Evolutionary conservation across 2,329 filamentous ascomycete species (phyloP).

Genomic region (Westerdykella ornata): DNA sequence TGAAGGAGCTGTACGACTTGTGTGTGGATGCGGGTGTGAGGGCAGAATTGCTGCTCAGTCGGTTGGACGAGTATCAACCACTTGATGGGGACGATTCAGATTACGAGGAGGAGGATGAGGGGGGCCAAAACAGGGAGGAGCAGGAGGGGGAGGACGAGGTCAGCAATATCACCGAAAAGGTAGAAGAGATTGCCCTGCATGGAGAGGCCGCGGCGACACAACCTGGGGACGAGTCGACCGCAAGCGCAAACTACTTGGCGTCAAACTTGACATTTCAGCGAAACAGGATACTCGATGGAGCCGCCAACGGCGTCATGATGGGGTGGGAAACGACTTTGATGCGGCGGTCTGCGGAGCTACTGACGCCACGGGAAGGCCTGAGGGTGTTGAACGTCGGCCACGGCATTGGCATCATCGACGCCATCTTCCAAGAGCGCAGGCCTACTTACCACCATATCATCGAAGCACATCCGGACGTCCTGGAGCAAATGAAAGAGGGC

Average conservation of each 20-base stretch:
- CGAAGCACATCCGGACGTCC: slow-evolving; percentile 47
- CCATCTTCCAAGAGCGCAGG: slow-evolving; percentile 41
- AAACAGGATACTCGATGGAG: slow-evolving; percentile 42
- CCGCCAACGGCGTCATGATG: slow-evolving; percentile 50
- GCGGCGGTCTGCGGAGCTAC: slow-evolving; percentile 40
- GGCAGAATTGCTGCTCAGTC: slow-evolving; percentile 76
- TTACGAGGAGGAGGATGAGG: slow-evolving; percentile 44
- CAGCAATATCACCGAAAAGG: slow-evolving; percentile 12
- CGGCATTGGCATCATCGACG: slow-evolving; percentile 48
- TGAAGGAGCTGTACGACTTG: slow-evolving; percentile 66
- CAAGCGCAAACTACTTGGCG: slow-evolving; percentile 45
- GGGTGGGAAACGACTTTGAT: slow-evolving; percentile 48
- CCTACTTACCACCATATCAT: slow-evolving; percentile 46
- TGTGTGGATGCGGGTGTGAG: slow-evolving; percentile 86
- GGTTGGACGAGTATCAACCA: slow-evolving; percentile 74
- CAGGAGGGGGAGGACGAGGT: slow-evolving; percentile 12
- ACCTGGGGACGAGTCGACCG: slow-evolving; percentile 30
- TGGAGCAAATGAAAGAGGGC: slow-evolving; percentile 41
- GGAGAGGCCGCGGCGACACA: slow-evolving; percentile 2
- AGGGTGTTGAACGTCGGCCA: slow-evolving; percentile 47
- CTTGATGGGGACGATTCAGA: slow-evolving; percentile 54
- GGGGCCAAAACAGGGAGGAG: slow-evolving; percentile 25
- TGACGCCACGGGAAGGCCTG: slow-evolving; percentile 36
- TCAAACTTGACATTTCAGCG: slow-evolving; percentile 45
- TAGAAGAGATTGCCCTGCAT: slow-evolving; percentile 22